Conservation (phyloP, 371 early-diverging fungal genomes). For the Chytridiales sp. region DNA sequence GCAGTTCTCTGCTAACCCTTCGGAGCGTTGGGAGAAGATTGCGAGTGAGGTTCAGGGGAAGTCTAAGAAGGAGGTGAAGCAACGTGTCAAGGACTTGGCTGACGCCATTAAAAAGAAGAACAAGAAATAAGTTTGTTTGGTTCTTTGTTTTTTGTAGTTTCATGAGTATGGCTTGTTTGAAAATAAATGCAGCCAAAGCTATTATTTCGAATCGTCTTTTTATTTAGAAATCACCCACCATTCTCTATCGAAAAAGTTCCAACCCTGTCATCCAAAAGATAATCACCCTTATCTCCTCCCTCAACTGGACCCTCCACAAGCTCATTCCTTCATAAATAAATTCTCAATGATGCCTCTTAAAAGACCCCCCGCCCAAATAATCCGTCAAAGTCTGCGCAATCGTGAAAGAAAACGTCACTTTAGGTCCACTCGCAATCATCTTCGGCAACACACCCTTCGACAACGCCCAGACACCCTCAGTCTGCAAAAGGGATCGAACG, state of each 20-base stretch:
- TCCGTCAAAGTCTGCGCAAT: slow-evolving; percentile 71
- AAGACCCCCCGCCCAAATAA: no score
- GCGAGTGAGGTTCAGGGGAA: slow-evolving; percentile 41
- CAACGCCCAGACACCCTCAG: slow-evolving; percentile 84
- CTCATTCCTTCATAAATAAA: no score
- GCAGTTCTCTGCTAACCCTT: slow-evolving; percentile 34
- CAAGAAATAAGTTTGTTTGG: background rate
- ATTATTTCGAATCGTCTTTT: no score
- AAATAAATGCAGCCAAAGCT: no score
- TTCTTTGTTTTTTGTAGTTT: no score
- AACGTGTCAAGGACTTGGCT: slow-evolving; percentile 39
- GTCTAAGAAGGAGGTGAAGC: slow-evolving; percentile 44
- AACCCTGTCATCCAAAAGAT: no score
- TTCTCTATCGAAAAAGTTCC: no score
- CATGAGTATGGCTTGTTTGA: no score
- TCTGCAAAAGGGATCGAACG: slow-evolving; percentile 70
- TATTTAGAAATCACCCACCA: no score
- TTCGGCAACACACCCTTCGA: slow-evolving; percentile 93
- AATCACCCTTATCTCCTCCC: no score
- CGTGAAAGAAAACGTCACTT: slow-evolving; percentile 92
- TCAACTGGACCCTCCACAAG: no score
- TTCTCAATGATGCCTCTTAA: no score
- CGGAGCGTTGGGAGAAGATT: slow-evolving; percentile 53
- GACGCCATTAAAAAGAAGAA: slow-evolving; percentile 28
- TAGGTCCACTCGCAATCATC: slow-evolving; percentile 79